Base-by-base conservation (phyloP, 1,139 yeast genomes). In the Candida sanyaensis region DNA sequence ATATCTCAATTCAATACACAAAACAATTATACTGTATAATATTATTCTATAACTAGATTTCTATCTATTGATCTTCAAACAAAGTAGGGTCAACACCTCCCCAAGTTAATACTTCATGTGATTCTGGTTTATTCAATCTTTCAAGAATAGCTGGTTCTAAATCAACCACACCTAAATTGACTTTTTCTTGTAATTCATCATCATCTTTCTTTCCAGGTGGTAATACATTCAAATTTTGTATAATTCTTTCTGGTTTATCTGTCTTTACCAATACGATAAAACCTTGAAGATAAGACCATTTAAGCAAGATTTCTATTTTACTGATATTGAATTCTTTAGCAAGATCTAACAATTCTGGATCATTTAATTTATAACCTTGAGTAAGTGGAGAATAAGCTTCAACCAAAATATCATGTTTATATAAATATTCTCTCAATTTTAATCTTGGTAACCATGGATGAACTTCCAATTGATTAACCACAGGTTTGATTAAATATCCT, bases 371-470 rank as follows among this genome's bases (percentile, higher is more conserved):
- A 45, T 65, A 61, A 5, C 90, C 87, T 50, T 81, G 84, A 1
- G 88, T 83, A 59, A 86, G 71, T 11, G 96, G 87, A 4, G 88
- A 80, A 64, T 79, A 88, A 0, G 93, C 91, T 62, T 86, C 87
- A 7, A 82, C 77, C 6, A 74, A 64, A 32, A 86, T 74, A 24
- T 66, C 71, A 31, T 77, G 57, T 37, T 66, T 50, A 31, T 67
- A 59, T 53, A 71, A 65, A 55, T 61, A 73, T 43, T 71, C 65
- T 34, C 76, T 64, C 55, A 75, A 69, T 48, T 69, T 63, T 41
- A 66, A 50, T 44, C 66, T 68, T 1, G 78, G 78, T 50, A 69
- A 63, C 75, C 77, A 75, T 37, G 79, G 80, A 57, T 75, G 78
- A 57, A 73, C 71, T 55, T 75, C 80, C 55, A 75, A 63, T 57